A percentile compares a stretch with the other conserved stretches of the same genome.
These are phyloP conservation scores for Calonectria fujianensis DNA, from an alignment of 2,329 filamentous ascomycete genomes.

Conservation along the genomic window DNA sequence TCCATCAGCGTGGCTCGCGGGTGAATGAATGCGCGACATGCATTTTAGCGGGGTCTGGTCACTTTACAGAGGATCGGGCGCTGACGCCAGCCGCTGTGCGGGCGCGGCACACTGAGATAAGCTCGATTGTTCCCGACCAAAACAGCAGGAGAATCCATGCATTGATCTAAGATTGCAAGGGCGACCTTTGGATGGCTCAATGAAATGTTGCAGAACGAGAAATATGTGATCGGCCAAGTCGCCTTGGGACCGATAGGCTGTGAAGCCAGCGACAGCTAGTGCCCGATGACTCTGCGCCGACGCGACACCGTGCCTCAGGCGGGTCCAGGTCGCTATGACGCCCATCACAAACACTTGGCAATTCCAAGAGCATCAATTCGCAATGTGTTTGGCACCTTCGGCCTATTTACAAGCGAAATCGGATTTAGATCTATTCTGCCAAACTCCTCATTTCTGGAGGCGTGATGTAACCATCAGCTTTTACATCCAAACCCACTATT, in stretches of 20 bases:
- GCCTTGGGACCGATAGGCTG: background rate
- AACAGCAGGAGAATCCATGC: background rate
- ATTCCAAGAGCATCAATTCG: background rate
- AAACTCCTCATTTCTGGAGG: background rate
- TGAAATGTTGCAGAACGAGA: background rate
- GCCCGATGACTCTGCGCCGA: background rate
- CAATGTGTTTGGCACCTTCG: background rate
- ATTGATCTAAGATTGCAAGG: background rate
- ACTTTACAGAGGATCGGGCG: background rate
- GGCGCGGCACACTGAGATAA: conserved; percentile 9
- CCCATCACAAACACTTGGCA: background rate
- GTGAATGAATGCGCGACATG: background rate
- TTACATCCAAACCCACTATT: background rate
- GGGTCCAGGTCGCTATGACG: background rate
- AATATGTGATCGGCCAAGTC: conserved; percentile 3
- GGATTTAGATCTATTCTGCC: background rate
- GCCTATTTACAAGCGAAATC: background rate
- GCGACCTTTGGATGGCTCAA: background rate
- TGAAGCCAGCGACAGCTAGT: background rate
- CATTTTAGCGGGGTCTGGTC: background rate
- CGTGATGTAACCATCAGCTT: background rate
- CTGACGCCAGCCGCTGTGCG: background rate
- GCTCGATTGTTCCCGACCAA: background rate
- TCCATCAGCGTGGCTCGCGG: background rate
- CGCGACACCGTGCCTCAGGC: background rate